phyloP scores from a whole-genome alignment of 2,329 filamentous ascomycete genomes.

The Aspergillus tubingensis region DNA sequence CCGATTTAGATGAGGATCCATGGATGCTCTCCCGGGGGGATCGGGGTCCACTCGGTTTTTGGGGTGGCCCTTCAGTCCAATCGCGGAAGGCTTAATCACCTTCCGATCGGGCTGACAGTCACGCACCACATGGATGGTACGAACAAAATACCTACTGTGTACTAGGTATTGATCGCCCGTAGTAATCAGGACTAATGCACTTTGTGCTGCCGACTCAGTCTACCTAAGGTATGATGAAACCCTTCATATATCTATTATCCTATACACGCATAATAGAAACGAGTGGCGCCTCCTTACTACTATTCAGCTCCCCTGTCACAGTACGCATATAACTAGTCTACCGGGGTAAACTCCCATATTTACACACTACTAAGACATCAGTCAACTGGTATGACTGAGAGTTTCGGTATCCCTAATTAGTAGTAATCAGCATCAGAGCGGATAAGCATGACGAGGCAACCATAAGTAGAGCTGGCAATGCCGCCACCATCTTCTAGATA shows the following conservation, averaged over 20 bases:
- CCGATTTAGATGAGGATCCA: constrained; percentile 11
- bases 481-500: background rate
- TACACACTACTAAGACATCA: background rate
- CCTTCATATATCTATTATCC: too few relatives aligned
- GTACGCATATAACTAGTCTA: background rate
- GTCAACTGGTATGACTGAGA: background rate
- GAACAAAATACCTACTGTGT: background rate
- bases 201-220: background rate
- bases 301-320: too few relatives aligned
- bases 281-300: too few relatives aligned
- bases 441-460: constrained; percentile 10
- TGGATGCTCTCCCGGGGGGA: constrained; percentile 5
- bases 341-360: background rate
- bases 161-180: too few relatives aligned
- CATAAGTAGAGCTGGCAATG: background rate
- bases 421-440: background rate
- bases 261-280: too few relatives aligned
- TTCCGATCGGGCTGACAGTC: constrained; percentile 22
- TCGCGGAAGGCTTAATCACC: constrained; percentile 19
- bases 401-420: background rate
- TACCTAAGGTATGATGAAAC: background rate
- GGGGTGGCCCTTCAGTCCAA: constrained; percentile 14
- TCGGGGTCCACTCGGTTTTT: constrained; percentile 12
- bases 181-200: background rate
- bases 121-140: constrained; percentile 11